Base-by-base conservation (phyloP, 306 rosid genomes). In the Urtica urens region DNA sequence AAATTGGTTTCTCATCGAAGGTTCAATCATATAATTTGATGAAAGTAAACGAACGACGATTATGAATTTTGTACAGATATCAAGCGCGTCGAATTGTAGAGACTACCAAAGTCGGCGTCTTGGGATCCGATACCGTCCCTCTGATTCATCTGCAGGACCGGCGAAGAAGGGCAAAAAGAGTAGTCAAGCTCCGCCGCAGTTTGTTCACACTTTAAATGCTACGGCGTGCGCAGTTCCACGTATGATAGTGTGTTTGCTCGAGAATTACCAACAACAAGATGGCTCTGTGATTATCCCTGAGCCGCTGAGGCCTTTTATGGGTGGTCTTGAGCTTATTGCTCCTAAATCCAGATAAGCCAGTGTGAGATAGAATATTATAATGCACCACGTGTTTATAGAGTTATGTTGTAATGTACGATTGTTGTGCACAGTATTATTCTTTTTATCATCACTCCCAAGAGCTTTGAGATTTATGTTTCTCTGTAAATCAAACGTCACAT, bases 201-300 rank as follows among this genome's bases (percentile, higher is more conserved):
- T 80, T 68, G 93, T 81, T 41, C 97, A 88, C 71, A 88, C 97
- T 1, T 63, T 88, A 56, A 88, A 88, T 49, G 97, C 97, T 24
- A 88, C 97, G 12, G 97, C 97, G 10, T 84, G 97, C 72, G 97
- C 95, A 2, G 80, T 81, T 23, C 95, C 95, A 0, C 73, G 90
- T 42, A 84, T 88, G 97, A 78, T 88, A 42, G 55, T 88, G 28
- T 81, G 97, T 51, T 58, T 84, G 57, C 86, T 88, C 15, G 97
- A 86, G 66, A 82, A 77, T 71, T 72, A 79, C 73, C 94, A 86
- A 68, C 94, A 77, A 72, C 79, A 82, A 77, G 92, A 82, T 28
- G 96, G 96, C 20, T 73, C 79, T 28, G 77, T 82, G 33, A 51
- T 72, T 53, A 72, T 86, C 24, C 96, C 96, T 1, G 80, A 79